phyloP scores from a whole-genome alignment of 2,329 filamentous ascomycete genomes.

The Diaporthe velutina region DNA sequence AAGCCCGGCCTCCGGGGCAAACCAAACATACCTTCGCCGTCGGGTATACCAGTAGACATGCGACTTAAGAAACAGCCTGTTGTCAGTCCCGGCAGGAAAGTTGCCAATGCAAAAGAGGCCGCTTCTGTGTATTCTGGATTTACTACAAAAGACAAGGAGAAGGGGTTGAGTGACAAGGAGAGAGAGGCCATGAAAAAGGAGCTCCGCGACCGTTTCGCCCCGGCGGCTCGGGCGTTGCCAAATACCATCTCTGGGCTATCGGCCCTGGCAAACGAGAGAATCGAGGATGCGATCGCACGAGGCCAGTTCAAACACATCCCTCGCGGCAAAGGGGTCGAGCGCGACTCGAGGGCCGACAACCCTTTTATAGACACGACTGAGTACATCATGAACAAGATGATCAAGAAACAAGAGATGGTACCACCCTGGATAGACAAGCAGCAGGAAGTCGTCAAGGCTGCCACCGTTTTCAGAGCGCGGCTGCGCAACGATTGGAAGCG shows the following conservation, averaged over 20 bases:
- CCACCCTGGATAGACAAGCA: slow-evolving; percentile 99
- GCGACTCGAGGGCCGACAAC: slow-evolving; percentile 85
- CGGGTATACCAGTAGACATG: slow-evolving; percentile 62
- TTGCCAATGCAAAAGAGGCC: slow-evolving; percentile 68
- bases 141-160: slow-evolving; percentile 62
- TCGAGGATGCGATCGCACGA: slow-evolving; percentile 92
- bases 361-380: slow-evolving; percentile 97
- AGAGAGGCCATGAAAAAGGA: slow-evolving; percentile 78
- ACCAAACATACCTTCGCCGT: slow-evolving; percentile 55
- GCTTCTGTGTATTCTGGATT: slow-evolving; percentile 64
- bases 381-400: slow-evolving; percentile 99
- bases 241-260: slow-evolving; percentile 83
- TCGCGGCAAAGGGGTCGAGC: slow-evolving; percentile 82
- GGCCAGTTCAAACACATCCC: slow-evolving; percentile 90
- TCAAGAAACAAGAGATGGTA: slow-evolving; percentile 93
- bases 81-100: slow-evolving; percentile 59
- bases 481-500: slow-evolving; percentile 86
- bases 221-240: slow-evolving; percentile 79
- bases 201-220: slow-evolving; percentile 84
- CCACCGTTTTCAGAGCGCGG: slow-evolving; percentile 78
- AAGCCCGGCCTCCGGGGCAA: slow-evolving; percentile 61
- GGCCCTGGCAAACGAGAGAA: slow-evolving; percentile 87
- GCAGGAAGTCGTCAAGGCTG: slow-evolving; percentile 82
- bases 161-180: slow-evolving; percentile 76
- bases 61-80: slow-evolving; percentile 57